These are phyloP conservation scores for Kitagawia praeruptora DNA, from an alignment of 129 eudicot genomes.

Conservation along the genomic window DNA sequence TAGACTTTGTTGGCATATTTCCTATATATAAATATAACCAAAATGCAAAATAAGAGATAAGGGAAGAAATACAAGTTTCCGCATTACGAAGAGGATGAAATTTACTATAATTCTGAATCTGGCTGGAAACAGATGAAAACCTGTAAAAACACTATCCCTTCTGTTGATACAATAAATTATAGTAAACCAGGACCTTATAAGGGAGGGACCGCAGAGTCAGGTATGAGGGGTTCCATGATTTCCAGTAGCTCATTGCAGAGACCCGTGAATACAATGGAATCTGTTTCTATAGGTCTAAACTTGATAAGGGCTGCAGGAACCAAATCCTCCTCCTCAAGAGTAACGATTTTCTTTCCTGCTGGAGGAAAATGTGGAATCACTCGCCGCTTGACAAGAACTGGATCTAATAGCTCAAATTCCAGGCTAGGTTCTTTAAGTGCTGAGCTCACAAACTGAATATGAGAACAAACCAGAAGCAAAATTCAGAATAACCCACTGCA, in stretches of 20 bases:
- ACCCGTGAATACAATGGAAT: slow-evolving; percentile 72
- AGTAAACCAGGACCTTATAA: neutral
- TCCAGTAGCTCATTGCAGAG: slow-evolving; percentile 75
- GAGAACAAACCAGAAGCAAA: slow-evolving; percentile 1
- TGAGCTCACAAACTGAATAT: slow-evolving; percentile 67
- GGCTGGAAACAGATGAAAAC: neutral
- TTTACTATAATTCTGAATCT: neutral
- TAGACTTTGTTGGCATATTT: neutral
- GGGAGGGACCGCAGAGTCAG: slow-evolving; percentile 40
- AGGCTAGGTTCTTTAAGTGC: slow-evolving; percentile 79
- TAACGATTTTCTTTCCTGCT: slow-evolving; percentile 39
- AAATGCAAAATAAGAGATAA: neutral
- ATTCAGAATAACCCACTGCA: neutral
- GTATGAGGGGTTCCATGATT: slow-evolving; percentile 59
- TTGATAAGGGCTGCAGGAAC: slow-evolving; percentile 81
- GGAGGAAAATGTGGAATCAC: slow-evolving; percentile 68
- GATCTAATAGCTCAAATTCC: slow-evolving; percentile 80
- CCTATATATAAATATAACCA: neutral
- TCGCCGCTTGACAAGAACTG: slow-evolving; percentile 51
- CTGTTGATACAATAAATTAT: neutral
- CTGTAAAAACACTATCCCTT: neutral
- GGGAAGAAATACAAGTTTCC: neutral
- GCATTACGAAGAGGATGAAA: neutral
- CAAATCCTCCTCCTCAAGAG: slow-evolving; percentile 82
- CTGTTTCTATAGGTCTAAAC: slow-evolving; percentile 76